Evolutionary conservation across 192 early-diverging fungal species (phyloP), one percentile per base, ranked within the genome.

Genomic region (Podila epicladia): DNA sequence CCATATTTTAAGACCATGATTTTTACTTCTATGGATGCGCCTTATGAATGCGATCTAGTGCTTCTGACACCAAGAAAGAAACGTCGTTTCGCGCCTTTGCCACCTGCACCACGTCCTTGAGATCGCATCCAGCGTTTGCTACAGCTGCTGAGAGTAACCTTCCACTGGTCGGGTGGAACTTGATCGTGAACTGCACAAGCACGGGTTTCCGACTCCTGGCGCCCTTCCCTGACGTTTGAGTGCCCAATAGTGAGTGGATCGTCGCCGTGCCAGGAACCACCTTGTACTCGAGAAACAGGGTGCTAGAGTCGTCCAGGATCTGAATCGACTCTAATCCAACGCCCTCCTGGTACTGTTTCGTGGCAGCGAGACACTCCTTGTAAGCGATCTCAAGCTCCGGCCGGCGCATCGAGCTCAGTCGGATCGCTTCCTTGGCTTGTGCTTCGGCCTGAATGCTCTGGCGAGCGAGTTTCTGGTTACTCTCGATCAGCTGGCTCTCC

Each of bases 111-210:
- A 80, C 64, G 29, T 80, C 77, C 58, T 73, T 80, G 45, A 80
- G 65, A 45, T 80, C 77, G 26, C 77, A 80, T 22, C 77, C 77
- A 4, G 77, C 70, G 49, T 73, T 80, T 26, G 72, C 77, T 9
- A 80, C 50, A 19, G n/a, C 69, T 9, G 58, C 77, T 31, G 71
- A 60, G 29, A 80, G 17, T 35, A 80, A 28, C 41, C 77, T 65
- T 9, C 77, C 77, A 22, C 71, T 73, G 12, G 29, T 58, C 5
- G 77, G 67, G 35, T 80, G 77, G 11, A 80, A 31, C 33, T 68
- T 62, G 55, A 80, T 80, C 28, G 63, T 51, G 13, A 80, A 57
- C 67, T 69, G 71, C 6, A 35, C 67, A 57, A 73, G 15, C 9
- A 73, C 37, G 9, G 71, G 62, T 55, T 80, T 80, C 20, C 67